Conservation (phyloP, 768 basidiomycete genomes). For the Pulveroboletus sp. region DNA sequence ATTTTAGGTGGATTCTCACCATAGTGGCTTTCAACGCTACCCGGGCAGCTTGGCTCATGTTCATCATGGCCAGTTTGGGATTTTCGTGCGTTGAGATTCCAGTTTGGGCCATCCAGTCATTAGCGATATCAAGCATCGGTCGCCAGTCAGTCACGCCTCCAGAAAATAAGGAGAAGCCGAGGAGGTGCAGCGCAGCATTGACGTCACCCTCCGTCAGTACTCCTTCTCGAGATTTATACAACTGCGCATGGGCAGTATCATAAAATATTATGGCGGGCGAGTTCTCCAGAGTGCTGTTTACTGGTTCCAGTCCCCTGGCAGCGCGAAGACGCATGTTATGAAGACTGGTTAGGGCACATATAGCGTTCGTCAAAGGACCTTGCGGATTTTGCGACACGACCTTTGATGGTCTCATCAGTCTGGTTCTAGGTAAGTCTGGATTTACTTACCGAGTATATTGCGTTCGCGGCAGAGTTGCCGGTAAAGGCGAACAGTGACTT, state of each 20-base stretch:
- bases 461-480: slow-evolving; percentile 55
- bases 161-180: slow-evolving; percentile 67
- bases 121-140: slow-evolving; percentile 60
- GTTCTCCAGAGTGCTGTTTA: slow-evolving; percentile 48
- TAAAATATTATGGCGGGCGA: slow-evolving; percentile 62
- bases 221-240: slow-evolving; percentile 52
- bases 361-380: slow-evolving; percentile 66
- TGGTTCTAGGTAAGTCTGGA: slow-evolving; percentile 8
- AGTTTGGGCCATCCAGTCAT: slow-evolving; percentile 71
- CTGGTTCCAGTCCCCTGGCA: slow-evolving; percentile 56
- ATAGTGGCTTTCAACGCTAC: slow-evolving; percentile 66
- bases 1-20: slow-evolving; percentile 43
- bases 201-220: slow-evolving; percentile 64
- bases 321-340: slow-evolving; percentile 61
- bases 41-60: slow-evolving; percentile 49
- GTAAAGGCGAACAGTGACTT: slow-evolving; percentile 64
- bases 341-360: slow-evolving; percentile 71
- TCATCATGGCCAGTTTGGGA: slow-evolving; percentile 53
- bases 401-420: slow-evolving; percentile 18
- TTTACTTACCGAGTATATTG: slow-evolving; percentile 58
- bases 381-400: slow-evolving; percentile 60
- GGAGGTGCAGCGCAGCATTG: slow-evolving; percentile 71
- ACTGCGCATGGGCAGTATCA: slow-evolving; percentile 61
- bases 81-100: slow-evolving; percentile 61
- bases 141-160: slow-evolving; percentile 70